Percentiles rank a stretch among this genome's conserved stretches.
Conservation (phyloP, 805 yeast species). For the Schwanniomyces vanrijiae region DNA sequence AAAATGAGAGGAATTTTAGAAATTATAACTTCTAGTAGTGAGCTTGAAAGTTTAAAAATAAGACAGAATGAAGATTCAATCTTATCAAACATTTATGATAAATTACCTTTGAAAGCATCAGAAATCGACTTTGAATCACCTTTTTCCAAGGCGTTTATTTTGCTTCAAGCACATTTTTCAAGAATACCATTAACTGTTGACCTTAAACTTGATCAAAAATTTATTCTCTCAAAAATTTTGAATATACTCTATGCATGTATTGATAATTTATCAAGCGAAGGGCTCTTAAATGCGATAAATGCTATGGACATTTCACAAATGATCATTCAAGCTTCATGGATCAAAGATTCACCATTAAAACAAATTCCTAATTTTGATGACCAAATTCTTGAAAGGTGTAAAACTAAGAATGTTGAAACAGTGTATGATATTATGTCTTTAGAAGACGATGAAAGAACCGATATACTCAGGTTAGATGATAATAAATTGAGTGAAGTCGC, state of each 20-base stretch:
- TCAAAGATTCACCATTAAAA: constrained; percentile 68
- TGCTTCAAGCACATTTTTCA: constrained; percentile 81
- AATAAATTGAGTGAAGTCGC: constrained; percentile 66
- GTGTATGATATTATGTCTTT: constrained; percentile 78
- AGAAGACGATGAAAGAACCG: constrained; percentile 74
- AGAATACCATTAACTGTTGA: constrained; percentile 62
- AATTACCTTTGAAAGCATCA: constrained; percentile 60
- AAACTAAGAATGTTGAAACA: constrained; percentile 55
- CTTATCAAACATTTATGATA: constrained; percentile 51
- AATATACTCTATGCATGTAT: constrained; percentile 63
- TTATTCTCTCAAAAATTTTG: constrained; percentile 50
- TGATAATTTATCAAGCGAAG: constrained; percentile 79
- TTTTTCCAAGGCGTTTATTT: constrained; percentile 65
- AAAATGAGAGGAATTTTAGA: constrained; percentile 64
- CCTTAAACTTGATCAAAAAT: constrained; percentile 53
- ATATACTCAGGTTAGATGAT: constrained; percentile 54
- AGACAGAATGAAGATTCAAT: constrained; percentile 57
- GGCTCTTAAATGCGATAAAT: constrained; percentile 69
- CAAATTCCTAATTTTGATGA: constrained; percentile 74
- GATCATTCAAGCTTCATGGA: constrained; percentile 87
- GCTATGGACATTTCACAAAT: constrained; percentile 90
- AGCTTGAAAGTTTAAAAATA: constrained; percentile 65
- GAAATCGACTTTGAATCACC: constrained; percentile 49
- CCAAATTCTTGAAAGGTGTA: constrained; percentile 54
- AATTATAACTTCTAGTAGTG: constrained; percentile 64